Conservation (phyloP, 495 filamentous ascomycete genomes). For the Friedmanniomyces simplex region DNA sequence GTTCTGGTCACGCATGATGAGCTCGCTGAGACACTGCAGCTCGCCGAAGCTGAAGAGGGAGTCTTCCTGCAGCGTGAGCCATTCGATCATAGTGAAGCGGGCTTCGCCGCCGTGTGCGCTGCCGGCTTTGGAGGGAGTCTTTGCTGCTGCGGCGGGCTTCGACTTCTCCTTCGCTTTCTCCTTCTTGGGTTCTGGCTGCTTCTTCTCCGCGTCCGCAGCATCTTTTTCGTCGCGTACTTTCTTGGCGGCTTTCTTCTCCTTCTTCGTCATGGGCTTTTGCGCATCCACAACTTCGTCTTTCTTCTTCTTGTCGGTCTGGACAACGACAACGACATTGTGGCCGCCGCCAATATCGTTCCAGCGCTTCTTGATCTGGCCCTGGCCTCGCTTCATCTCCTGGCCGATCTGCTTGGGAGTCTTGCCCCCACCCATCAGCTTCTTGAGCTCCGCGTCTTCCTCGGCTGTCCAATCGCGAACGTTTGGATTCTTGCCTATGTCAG, state of each 20-base stretch:
- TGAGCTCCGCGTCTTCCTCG: slow-evolving; percentile 19
- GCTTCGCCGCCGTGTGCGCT: neutral
- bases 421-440: slow-evolving; percentile 13
- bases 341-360: slow-evolving; percentile 15
- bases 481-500: neutral
- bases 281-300: neutral
- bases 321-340: neutral
- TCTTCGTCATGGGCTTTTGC: neutral
- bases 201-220: neutral
- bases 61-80: slow-evolving; percentile 14
- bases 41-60: slow-evolving; percentile 20
- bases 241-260: slow-evolving; percentile 9
- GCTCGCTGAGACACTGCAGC: slow-evolving; percentile 21
- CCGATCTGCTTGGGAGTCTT: slow-evolving; percentile 17
- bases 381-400: slow-evolving; percentile 9
- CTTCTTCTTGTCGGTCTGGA: slow-evolving; percentile 13
- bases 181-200: too few species aligned
- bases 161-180: neutral
- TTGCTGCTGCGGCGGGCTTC: neutral
- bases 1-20: slow-evolving; percentile 23
- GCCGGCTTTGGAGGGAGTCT: neutral
- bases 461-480: neutral
- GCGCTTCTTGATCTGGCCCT: slow-evolving; percentile 1
- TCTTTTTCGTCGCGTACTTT: neutral
- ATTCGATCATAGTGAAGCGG: slow-evolving; percentile 14